phyloP scores from a whole-genome alignment of 768 basidiomycete species.

The Calocybe indica region DNA sequence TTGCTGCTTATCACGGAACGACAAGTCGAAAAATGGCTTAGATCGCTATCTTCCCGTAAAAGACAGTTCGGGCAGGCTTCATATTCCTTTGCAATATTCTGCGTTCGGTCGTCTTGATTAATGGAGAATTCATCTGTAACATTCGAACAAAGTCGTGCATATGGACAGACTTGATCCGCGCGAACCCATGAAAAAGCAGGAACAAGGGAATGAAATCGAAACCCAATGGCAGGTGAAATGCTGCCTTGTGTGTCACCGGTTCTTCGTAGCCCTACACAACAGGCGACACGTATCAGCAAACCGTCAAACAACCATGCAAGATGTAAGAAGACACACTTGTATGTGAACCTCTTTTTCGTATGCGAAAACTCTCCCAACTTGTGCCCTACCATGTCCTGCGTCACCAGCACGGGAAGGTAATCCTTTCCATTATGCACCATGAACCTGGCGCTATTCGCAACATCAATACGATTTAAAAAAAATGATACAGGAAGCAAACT shows the following conservation, averaged over 20 bases:
- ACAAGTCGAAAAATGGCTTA: no score
- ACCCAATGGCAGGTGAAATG: no score
- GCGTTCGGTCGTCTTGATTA: no score
- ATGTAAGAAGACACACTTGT: slow-evolving; percentile 54
- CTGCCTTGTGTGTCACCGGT: slow-evolving; percentile 7
- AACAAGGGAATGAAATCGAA: no score
- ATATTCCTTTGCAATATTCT: no score
- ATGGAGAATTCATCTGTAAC: no score
- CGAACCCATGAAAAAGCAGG: no score
- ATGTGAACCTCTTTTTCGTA: slow-evolving; percentile 83
- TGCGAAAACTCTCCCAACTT: slow-evolving; percentile 94
- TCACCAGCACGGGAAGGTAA: slow-evolving; percentile 79
- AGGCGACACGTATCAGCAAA: neutral
- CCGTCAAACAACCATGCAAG: neutral
- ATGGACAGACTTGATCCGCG: no score
- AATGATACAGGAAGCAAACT: neutral
- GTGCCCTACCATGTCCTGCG: slow-evolving; percentile 98
- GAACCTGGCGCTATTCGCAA: slow-evolving; percentile 62
- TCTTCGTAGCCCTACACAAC: slow-evolving; percentile 12
- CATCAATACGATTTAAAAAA: neutral
- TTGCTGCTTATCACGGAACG: no score
- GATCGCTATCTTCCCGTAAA: no score
- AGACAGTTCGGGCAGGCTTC: no score
- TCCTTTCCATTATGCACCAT: slow-evolving; percentile 93
- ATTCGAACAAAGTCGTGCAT: no score